Conservation (phyloP, 352 stramenopile species). For the Phytophthora litchii region DNA sequence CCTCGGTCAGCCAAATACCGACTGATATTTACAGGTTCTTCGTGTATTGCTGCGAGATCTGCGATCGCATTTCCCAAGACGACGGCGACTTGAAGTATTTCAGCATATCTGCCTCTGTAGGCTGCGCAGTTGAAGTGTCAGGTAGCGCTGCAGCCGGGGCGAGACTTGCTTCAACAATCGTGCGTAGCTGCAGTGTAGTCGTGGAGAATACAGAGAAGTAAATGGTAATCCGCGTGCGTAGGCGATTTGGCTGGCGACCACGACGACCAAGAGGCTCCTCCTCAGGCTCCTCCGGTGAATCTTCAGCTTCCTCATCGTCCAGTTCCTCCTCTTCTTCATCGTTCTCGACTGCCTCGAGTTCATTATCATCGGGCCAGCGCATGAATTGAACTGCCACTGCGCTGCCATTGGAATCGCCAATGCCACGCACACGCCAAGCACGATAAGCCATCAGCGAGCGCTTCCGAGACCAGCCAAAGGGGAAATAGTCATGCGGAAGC, state of each 20-base stretch:
- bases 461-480: conserved; percentile 55
- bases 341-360: conserved; percentile 36
- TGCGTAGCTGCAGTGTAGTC: conserved; percentile 54
- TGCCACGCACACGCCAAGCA: conserved; percentile 62
- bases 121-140: conserved; percentile 27
- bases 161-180: conserved; percentile 70
- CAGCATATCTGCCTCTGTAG: conserved; percentile 66
- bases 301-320: conserved; percentile 42
- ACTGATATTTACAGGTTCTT: conserved; percentile 42
- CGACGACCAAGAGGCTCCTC: conserved; percentile 47
- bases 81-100: conserved; percentile 77
- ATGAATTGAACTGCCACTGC: conserved; percentile 64
- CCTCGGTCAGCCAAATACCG: neutral
- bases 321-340: conserved; percentile 51
- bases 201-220: conserved; percentile 68
- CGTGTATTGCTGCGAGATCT: conserved; percentile 69
- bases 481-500: conserved; percentile 62
- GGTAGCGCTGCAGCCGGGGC: conserved; percentile 34
- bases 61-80: conserved; percentile 70
- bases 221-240: conserved; percentile 66
- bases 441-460: conserved; percentile 66
- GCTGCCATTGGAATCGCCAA: conserved; percentile 55
- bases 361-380: conserved; percentile 60
- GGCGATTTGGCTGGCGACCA: conserved; percentile 24
- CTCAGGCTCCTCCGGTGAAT: conserved; percentile 53